These are phyloP conservation scores for Rubus parviflorus DNA, from an alignment of 306 rosid genomes.

Conservation along the genomic window DNA sequence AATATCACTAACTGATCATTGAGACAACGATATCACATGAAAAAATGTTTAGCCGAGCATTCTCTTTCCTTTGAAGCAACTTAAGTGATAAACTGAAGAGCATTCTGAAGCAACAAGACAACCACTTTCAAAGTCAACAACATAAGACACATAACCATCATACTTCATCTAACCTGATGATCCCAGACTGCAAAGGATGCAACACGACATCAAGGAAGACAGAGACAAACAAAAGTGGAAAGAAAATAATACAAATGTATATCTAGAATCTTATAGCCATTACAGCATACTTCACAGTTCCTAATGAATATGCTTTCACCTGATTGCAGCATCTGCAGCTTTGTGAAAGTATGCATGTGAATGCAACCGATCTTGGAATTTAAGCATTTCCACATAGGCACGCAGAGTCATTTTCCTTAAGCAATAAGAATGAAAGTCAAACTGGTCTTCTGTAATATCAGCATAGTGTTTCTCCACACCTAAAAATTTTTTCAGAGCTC, in stretches of 20 bases:
- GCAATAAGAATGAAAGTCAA: conserved; percentile 98
- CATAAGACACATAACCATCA: background rate
- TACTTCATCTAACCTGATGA: background rate
- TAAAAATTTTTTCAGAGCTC: conserved; percentile 81
- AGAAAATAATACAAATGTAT: background rate
- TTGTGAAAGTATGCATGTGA: conserved; percentile 88
- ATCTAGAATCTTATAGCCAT: conserved; percentile 3
- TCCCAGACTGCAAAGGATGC: background rate
- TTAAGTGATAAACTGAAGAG: conserved; percentile 2
- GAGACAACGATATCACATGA: background rate
- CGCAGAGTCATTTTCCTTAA: conserved; percentile 97
- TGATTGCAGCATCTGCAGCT: conserved; percentile 97
- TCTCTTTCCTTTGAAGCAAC: conserved; percentile 8
- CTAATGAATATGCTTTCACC: conserved; percentile 44
- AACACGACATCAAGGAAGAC: conserved; percentile 20
- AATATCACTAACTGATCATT: background rate
- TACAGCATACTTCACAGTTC: conserved; percentile 12
- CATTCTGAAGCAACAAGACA: background rate
- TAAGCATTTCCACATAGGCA: conserved; percentile 95
- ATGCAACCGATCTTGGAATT: conserved; percentile 94
- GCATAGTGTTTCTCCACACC: conserved; percentile 98
- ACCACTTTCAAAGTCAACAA: background rate
- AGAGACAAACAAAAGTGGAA: background rate
- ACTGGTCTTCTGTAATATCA: conserved; percentile 96
- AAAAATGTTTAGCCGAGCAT: no score